phyloP scores from a whole-genome alignment of 148 eudicot genomes.

The Fagopyrum tataricum region DNA sequence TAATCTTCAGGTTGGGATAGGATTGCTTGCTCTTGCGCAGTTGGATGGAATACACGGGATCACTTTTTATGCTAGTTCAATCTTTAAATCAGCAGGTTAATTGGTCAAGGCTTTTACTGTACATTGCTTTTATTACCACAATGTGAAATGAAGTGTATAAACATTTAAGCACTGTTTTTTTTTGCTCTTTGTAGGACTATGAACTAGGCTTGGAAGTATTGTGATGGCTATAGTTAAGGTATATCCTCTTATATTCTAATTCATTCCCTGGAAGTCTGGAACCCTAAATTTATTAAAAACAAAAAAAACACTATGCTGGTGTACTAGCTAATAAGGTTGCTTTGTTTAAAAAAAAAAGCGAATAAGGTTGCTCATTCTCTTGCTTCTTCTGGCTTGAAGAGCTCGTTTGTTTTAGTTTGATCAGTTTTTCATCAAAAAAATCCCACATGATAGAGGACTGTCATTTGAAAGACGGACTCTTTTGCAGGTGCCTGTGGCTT shows the following conservation, averaged over 20 bases:
- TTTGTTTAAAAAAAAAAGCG: no score
- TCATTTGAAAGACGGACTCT: neutral
- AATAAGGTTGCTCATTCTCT: no score
- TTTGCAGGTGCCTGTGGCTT: constrained; percentile 23
- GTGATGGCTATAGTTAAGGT: constrained; percentile 12
- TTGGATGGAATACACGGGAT: constrained; percentile 26
- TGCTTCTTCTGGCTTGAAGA: no score
- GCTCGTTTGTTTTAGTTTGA: no score
- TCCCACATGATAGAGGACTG: neutral
- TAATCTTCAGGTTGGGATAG: constrained; percentile 28
- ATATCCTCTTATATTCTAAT: no score
- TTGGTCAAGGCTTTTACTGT: neutral
- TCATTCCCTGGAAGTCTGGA: no score
- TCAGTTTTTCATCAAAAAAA: neutral
- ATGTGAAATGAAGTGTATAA: neutral
- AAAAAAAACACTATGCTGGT: neutral
- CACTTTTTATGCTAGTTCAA: constrained; percentile 22
- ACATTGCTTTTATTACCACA: neutral
- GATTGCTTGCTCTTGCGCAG: constrained; percentile 19
- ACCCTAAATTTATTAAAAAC: no score
- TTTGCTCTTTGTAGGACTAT: constrained; percentile 21
- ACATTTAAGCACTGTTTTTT: neutral
- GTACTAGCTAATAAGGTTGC: neutral
- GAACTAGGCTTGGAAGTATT: constrained; percentile 20
- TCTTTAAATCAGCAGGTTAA: constrained; percentile 33